phyloP scores from a whole-genome alignment of 768 basidiomycete species.

The Boletus pseudo-olivaceus region DNA sequence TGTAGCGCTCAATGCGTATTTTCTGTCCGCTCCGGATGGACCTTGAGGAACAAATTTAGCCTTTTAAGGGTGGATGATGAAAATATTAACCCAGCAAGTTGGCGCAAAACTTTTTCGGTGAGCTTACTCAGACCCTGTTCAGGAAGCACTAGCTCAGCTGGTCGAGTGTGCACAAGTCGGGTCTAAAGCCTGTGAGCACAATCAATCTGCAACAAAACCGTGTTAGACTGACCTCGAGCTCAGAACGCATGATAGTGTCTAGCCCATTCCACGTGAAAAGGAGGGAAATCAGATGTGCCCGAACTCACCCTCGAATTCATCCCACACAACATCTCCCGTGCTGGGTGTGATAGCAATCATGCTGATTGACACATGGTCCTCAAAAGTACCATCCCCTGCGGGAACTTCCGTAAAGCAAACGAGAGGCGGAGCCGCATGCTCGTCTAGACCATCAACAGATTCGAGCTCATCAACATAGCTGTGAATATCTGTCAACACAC shows the following conservation, averaged over 20 bases:
- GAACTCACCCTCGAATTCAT: conserved; percentile 73
- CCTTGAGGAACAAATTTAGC: conserved; percentile 32
- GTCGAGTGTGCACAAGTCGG: conserved; percentile 78
- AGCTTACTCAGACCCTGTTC: conserved; percentile 54
- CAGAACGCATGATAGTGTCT: conserved; percentile 83
- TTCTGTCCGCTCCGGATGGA: conserved; percentile 37
- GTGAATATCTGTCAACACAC: conserved; percentile 10
- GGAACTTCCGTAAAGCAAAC: conserved; percentile 66
- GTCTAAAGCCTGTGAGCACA: conserved; percentile 51
- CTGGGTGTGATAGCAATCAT: conserved; percentile 79
- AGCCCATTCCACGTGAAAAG: conserved; percentile 6
- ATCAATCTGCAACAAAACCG: not conserved
- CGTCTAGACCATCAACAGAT: conserved; percentile 60
- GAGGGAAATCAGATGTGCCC: not conserved
- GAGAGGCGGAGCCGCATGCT: conserved; percentile 58
- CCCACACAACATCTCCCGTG: conserved; percentile 93
- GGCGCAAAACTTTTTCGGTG: conserved; percentile 71
- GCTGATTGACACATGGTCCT: conserved; percentile 49
- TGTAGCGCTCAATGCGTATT: conserved; percentile 63
- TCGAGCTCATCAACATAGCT: conserved; percentile 85
- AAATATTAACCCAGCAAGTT: conserved; percentile 59
- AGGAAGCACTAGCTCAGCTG: conserved; percentile 76
- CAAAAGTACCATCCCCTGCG: conserved; percentile 9
- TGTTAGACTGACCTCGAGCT: conserved; percentile 65
- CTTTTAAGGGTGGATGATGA: conserved; percentile 2